A percentile compares a stretch with the other conserved stretches of the same genome.
These are phyloP conservation scores for Xylaria sp. DNA, from an alignment of 2,329 filamentous ascomycete species.

Conservation along the genomic window DNA sequence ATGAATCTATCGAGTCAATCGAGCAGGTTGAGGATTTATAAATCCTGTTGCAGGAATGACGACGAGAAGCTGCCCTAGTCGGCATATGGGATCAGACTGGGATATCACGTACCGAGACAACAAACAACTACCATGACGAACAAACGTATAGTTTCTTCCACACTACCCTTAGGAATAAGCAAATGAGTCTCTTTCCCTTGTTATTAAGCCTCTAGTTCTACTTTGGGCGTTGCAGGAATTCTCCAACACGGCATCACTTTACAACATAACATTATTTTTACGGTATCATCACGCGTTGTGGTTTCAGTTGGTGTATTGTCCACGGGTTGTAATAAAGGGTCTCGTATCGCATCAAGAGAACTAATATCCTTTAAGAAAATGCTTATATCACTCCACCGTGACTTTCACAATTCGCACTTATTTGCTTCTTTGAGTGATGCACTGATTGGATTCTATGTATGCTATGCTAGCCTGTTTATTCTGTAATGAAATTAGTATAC, in stretches of 20 bases:
- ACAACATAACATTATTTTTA: not conserved
- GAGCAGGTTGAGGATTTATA: slow-evolving; percentile 26
- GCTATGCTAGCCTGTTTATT: not conserved
- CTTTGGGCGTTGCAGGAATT: slow-evolving; percentile 32
- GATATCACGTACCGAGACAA: slow-evolving; percentile 21
- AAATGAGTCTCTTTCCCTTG: slow-evolving; percentile 17
- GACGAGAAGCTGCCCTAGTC: not conserved
- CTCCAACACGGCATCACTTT: not conserved
- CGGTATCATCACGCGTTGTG: slow-evolving; percentile 5
- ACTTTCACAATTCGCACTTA: not conserved
- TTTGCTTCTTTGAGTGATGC: slow-evolving; percentile 2
- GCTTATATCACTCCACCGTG: not conserved
- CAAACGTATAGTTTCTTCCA: slow-evolving; percentile 33
- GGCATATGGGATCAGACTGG: slow-evolving; percentile 16
- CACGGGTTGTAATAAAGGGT: slow-evolving; percentile 10
- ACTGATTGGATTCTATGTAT: not conserved
- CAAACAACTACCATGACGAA: slow-evolving; percentile 30
- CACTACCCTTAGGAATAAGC: slow-evolving; percentile 20
- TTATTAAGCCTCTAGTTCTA: slow-evolving; percentile 34
- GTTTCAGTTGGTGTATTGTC: slow-evolving; percentile 10
- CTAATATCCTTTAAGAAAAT: slow-evolving; percentile 6
- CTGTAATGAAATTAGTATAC: slow-evolving; percentile 11
- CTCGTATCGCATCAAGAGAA: slow-evolving; percentile 8
- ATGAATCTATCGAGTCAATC: not conserved
- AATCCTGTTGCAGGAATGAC: not conserved